Percentiles rank a stretch among this genome's conserved stretches.
These are phyloP conservation scores for Mycena epipterygia DNA, from an alignment of 768 basidiomycete genomes.

Conservation along the genomic window DNA sequence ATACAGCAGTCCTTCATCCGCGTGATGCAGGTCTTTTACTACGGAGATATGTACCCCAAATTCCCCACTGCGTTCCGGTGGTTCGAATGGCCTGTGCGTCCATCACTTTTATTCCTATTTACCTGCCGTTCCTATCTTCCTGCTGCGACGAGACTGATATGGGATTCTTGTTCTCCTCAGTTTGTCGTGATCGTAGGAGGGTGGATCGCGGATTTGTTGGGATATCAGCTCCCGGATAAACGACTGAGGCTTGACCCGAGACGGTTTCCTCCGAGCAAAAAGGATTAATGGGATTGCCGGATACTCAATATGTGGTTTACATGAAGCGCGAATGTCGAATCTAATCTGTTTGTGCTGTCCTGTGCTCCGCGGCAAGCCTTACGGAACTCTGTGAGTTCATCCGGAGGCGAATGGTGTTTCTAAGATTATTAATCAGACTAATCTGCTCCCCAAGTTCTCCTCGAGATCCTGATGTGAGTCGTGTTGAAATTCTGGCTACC, in stretches of 20 bases:
- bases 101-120: too few relatives aligned
- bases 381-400: too few relatives aligned
- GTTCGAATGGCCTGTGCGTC: constrained; percentile 14
- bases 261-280: constrained; percentile 4
- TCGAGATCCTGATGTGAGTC: too few relatives aligned
- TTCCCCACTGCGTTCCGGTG: neutral
- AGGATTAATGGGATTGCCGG: too few relatives aligned
- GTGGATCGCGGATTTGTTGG: neutral
- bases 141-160: neutral
- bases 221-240: constrained; percentile 8
- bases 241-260: constrained; percentile 1
- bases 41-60: constrained; percentile 13
- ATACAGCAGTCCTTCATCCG: neutral
- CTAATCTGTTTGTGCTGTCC: too few relatives aligned
- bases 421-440: too few relatives aligned
- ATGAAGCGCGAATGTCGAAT: too few relatives aligned
- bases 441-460: too few relatives aligned
- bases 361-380: too few relatives aligned
- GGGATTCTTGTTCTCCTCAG: neutral
- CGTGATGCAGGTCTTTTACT: constrained; percentile 15
- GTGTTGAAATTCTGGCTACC: too few relatives aligned
- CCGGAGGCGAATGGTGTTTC: too few relatives aligned
- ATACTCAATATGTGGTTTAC: too few relatives aligned
- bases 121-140: neutral
- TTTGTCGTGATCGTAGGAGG: neutral